phyloP scores from a whole-genome alignment of 2,329 filamentous ascomycete species.

The Exophiala xenobiotica region DNA sequence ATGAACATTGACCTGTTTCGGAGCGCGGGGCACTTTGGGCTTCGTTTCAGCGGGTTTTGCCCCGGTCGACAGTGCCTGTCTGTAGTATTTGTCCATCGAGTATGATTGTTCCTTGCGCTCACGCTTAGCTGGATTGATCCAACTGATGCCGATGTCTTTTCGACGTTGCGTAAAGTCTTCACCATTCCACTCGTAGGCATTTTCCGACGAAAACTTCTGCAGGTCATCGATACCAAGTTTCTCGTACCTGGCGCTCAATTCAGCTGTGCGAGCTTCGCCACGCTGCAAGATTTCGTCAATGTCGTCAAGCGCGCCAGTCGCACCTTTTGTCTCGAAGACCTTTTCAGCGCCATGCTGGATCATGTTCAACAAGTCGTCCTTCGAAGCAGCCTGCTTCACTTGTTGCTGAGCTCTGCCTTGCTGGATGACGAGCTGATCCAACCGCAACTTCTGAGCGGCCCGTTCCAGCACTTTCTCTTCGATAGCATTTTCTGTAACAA shows the following conservation, averaged over 20 bases:
- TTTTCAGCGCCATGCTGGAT: constrained; percentile 98
- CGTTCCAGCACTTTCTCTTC: constrained; percentile 97
- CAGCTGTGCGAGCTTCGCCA: constrained; percentile 83
- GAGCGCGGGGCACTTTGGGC: constrained; percentile 91
- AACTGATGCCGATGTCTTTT: constrained; percentile 87
- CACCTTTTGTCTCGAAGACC: constrained; percentile 75
- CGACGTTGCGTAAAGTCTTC: constrained; percentile 90
- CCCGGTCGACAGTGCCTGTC: constrained; percentile 81
- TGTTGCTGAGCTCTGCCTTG: constrained; percentile 91
- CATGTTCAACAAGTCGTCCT: constrained; percentile 95
- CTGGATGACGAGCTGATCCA: constrained; percentile 97
- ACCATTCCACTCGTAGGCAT: constrained; percentile 98
- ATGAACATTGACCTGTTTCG: constrained; percentile 86
- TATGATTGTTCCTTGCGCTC: constrained; percentile 98
- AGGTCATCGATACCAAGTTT: constrained; percentile 95
- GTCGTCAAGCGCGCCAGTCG: constrained; percentile 68
- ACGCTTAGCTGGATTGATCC: constrained; percentile 98
- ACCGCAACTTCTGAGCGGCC: constrained; percentile 90
- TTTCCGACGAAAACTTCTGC: constrained; percentile 96
- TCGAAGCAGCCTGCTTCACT: constrained; percentile 86
- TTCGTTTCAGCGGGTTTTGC: constrained; percentile 74
- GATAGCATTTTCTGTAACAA: constrained; percentile 96
- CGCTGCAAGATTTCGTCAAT: constrained; percentile 84
- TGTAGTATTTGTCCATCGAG: constrained; percentile 98
- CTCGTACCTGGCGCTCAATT: constrained; percentile 91